A percentile compares a stretch with the other conserved stretches of the same genome.
These are phyloP conservation scores for Drosera spatulata DNA, from an alignment of 179 eudicot genomes.

Conservation along the genomic window DNA sequence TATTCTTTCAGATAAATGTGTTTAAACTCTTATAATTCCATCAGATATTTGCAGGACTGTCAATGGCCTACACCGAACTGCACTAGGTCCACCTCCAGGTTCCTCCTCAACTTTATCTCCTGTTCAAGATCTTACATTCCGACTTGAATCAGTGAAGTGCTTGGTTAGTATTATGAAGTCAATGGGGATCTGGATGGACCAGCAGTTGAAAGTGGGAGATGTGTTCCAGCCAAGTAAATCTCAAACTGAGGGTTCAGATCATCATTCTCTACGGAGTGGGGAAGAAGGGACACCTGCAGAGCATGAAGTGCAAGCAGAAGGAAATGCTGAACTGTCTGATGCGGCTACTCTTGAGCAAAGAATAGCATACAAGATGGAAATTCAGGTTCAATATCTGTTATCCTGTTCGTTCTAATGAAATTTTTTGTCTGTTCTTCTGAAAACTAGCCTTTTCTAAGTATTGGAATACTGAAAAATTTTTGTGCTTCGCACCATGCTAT, in stretches of 20 bases:
- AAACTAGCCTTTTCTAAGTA: too few species aligned
- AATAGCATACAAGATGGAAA: conserved; percentile 80
- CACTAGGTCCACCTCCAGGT: conserved; percentile 95
- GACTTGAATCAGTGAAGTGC: conserved; percentile 90
- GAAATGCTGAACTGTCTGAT: conserved; percentile 60
- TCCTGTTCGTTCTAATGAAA: too few species aligned
- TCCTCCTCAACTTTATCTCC: conserved; percentile 82
- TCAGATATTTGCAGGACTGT: conserved; percentile 98
- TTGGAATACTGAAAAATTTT: too few species aligned
- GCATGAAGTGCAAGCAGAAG: conserved; percentile 62
- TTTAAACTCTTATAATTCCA: conserved; percentile 72
- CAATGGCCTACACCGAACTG: conserved; percentile 95
- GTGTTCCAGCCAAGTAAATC: conserved; percentile 29
- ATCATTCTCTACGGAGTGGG: conserved; percentile 26
- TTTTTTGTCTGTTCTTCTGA: too few species aligned
- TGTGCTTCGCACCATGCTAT: too few species aligned
- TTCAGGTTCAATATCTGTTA: conserved; percentile 48
- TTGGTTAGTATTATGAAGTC: conserved; percentile 78
- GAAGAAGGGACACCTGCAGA: conserved; percentile 65
- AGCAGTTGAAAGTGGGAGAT: conserved; percentile 69
- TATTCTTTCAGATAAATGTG: conserved; percentile 16
- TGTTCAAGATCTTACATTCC: conserved; percentile 81
- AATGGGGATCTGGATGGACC: conserved; percentile 98
- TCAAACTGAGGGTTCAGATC: conserved; percentile 43
- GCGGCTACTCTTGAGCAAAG: conserved; percentile 96